Evolutionary conservation across 768 basidiomycete species (phyloP), one percentile per base, ranked within the genome.

Genomic region (Podaxis carcinomalis): DNA sequence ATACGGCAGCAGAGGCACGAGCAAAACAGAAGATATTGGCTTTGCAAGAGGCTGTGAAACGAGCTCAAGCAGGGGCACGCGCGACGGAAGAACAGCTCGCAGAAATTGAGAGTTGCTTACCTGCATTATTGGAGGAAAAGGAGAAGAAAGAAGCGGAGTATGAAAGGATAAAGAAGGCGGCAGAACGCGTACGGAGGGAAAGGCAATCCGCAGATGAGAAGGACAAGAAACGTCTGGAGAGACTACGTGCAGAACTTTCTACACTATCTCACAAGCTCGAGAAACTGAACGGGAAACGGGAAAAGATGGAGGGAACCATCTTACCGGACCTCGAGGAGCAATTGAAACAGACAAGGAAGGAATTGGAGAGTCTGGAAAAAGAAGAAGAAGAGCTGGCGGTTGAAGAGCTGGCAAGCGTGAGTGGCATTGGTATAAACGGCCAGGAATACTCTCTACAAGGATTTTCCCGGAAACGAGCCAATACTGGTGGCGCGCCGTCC

Each of bases 11-110:
- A 1, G 95, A 98, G 70, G 78, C 84, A 23, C 83, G 93, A n/a
- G 86, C 88, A 9, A 85, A 86, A 47, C 94, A 96, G 70, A 95
- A 93, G 66, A 85, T 89, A 9, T 80, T 94, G 10, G 92, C 95
- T 0, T 75, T 96, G 40, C 93, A 95, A 69, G 93, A 96, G 68
- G 90, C 93, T 2, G 87, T 89, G 11, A 93, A 91, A 68, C 86
- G 92, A 57, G 86, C 90, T 9, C 85, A 83, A 64, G 80, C 83
- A 65, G 83, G 57, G 71, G 86, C 70, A 65, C 73, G 65, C 70
- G 79, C 81, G 56, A 78, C 77, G 25, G 78, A 80, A 51, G 75
- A 78, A 58, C 71, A 68, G 52, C 78, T 83, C 50, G 68, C 69
- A 44, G 80, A 83, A 56, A 75, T 86, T 5, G 78, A 85, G 66